Evolutionary conservation across 1,284 basidiomycete species (phyloP), one percentile per base, ranked within the genome.

Genomic region (Bjerkandera adusta): DNA sequence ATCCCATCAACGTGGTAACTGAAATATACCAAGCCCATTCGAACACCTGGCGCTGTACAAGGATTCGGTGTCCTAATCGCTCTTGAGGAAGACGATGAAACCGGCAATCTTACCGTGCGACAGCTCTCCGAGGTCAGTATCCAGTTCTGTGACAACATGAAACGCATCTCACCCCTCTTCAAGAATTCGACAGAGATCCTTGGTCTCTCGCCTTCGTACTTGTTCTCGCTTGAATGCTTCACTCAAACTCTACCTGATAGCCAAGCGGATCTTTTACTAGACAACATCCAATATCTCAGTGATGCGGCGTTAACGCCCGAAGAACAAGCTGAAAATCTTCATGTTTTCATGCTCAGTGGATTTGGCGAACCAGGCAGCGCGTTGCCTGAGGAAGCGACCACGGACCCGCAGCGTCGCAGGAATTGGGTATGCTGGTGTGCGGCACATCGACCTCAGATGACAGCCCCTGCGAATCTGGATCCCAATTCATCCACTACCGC

Each of bases 391-490:
- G 67, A 69, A 10, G 50, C 52, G 0, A 60, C 62, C 22, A 57
- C 60, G 3, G 67, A 71, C 16, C 66, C 66, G 15, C 57, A 64
- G 34, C 65, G 60, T 5, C 71, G 76, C 35, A 70, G 72, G 13
- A 67, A 70, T n/a, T 94, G 91, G 91, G 82, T 80, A 1, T 90
- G 87, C 55, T 93, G 90, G 88, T 91, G 89, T 55, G 89, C 89
- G 0, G 78, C 86, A 0, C 89, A 93, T 64, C 73, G 85, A 8
- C 81, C 81, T 39, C 57, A 60, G 36, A 57, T 60, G 51, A 49
- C 56, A 0, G 55, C 55, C 2, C 56, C 58, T 3, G 58, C 51
- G 13, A 59, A 56, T 29, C 10, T 55, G 22, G 54, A 45, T 21
- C 29, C 22, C 8, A 21, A 22, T 11, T 27, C 33, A 32, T 46